Conservation (phyloP, 257 asterid species). For the Rubia yunnanensis region DNA sequence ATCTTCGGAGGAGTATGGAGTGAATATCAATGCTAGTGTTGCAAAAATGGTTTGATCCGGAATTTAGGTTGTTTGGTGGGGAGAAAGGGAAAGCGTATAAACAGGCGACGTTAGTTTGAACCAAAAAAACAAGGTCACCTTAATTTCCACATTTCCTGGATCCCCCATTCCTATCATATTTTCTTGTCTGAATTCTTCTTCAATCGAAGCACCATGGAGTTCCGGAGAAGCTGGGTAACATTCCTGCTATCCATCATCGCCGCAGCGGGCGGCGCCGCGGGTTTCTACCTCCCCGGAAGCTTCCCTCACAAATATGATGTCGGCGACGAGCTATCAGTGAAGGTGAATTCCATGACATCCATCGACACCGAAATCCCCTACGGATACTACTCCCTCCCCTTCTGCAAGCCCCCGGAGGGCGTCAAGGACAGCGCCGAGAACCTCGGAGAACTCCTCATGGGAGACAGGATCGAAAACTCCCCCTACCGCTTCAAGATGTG, state of each 20-base stretch:
- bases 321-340: slow-evolving; percentile 59
- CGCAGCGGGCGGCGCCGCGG: slow-evolving; percentile 5
- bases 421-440: slow-evolving; percentile 81
- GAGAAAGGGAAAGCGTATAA: not conserved
- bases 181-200: too few species aligned
- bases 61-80: too few species aligned
- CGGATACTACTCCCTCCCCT: slow-evolving; percentile 71
- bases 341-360: slow-evolving; percentile 80
- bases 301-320: slow-evolving; percentile 69
- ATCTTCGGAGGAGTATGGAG: too few species aligned
- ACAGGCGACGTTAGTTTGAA: not conserved
- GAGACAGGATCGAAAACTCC: slow-evolving; percentile 80
- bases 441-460: slow-evolving; percentile 91
- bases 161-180: not conserved
- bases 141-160: slow-evolving; percentile 5
- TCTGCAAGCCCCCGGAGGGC: slow-evolving; percentile 62
- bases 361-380: slow-evolving; percentile 82
- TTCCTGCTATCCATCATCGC: not conserved
- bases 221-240: not conserved
- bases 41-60: too few species aligned
- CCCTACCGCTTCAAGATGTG: slow-evolving; percentile 78
- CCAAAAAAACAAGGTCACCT: not conserved
- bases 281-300: slow-evolving; percentile 83
- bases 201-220: not conserved
- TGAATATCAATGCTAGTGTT: too few species aligned